Conservation (phyloP, 495 filamentous ascomycete genomes). For the Xylaria palmicola region DNA sequence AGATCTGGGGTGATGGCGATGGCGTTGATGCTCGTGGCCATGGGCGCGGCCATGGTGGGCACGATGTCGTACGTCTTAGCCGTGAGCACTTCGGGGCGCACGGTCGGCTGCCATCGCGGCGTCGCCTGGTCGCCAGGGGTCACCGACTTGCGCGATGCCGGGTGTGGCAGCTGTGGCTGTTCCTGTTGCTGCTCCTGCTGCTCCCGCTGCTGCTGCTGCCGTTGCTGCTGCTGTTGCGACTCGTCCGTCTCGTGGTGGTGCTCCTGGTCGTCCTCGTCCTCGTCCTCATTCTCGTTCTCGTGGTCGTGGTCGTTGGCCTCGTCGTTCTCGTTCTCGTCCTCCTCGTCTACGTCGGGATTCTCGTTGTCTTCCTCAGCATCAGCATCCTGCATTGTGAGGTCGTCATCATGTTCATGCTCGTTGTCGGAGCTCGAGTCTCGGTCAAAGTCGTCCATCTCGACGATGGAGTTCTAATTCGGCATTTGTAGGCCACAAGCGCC, state of each 20-base stretch:
- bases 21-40: constrained; percentile 93
- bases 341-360: constrained; percentile 63
- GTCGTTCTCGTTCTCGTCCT: constrained; percentile 59
- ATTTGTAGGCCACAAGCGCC: too few relatives aligned
- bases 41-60: constrained; percentile 93
- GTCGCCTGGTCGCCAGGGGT: constrained; percentile 46
- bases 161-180: constrained; percentile 18
- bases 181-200: constrained; percentile 23
- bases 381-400: constrained; percentile 44
- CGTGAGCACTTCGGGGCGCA: constrained; percentile 76
- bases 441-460: constrained; percentile 31
- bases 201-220: constrained; percentile 11
- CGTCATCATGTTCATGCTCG: constrained; percentile 63
- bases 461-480: too few relatives aligned
- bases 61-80: constrained; percentile 93
- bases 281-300: constrained; percentile 55
- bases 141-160: constrained; percentile 42
- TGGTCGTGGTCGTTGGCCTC: constrained; percentile 59
- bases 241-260: constrained; percentile 27
- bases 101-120: constrained; percentile 55
- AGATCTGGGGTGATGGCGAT: constrained; percentile 91
- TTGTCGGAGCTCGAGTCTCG: constrained; percentile 66
- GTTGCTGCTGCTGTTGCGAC: constrained; percentile 21
- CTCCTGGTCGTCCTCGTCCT: constrained; percentile 56
- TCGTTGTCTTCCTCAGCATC: constrained; percentile 46